Percentiles rank a stretch among this genome's conserved stretches.
phyloP scores from a whole-genome alignment of 1,284 basidiomycete genomes.

The Microbotryum saponariae region DNA sequence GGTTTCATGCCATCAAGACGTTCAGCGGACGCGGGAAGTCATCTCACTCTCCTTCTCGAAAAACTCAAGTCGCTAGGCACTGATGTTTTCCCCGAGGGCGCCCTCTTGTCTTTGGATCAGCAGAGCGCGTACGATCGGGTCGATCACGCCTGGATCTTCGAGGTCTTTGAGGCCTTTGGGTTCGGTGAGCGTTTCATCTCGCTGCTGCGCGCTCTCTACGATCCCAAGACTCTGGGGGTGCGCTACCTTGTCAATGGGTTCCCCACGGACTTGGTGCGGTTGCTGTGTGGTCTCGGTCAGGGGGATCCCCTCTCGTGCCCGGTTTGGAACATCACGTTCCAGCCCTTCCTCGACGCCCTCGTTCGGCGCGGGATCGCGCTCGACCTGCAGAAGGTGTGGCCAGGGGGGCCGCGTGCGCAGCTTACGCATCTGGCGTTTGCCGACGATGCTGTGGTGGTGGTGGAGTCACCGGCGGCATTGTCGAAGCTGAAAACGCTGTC shows the following conservation, averaged over 20 bases:
- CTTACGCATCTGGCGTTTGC: slow-evolving; percentile 3
- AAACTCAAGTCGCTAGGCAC: background rate
- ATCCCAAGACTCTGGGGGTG: background rate
- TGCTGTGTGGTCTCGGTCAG: slow-evolving; percentile 3
- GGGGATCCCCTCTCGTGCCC: slow-evolving; percentile 6
- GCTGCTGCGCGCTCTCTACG: slow-evolving; percentile 1
- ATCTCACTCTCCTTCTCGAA: slow-evolving; percentile 1
- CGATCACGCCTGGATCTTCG: slow-evolving; percentile 7
- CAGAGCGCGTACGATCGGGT: slow-evolving; percentile 4
- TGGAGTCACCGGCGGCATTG: background rate
- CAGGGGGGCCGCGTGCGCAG: background rate
- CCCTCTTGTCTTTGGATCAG: background rate
- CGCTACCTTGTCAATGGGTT: slow-evolving; percentile 8
- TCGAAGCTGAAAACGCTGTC: background rate
- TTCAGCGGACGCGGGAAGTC: background rate
- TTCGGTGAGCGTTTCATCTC: background rate
- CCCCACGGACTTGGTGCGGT: background rate
- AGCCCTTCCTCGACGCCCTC: slow-evolving; percentile 10
- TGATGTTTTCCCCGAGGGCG: background rate
- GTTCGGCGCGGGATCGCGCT: background rate
- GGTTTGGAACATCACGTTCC: slow-evolving; percentile 3
- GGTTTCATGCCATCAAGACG: background rate
- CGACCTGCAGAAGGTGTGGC: too few relatives aligned
- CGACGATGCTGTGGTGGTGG: background rate
- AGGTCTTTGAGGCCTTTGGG: background rate